Conservation (phyloP, 768 basidiomycete genomes). For the Amanita rimosa region DNA sequence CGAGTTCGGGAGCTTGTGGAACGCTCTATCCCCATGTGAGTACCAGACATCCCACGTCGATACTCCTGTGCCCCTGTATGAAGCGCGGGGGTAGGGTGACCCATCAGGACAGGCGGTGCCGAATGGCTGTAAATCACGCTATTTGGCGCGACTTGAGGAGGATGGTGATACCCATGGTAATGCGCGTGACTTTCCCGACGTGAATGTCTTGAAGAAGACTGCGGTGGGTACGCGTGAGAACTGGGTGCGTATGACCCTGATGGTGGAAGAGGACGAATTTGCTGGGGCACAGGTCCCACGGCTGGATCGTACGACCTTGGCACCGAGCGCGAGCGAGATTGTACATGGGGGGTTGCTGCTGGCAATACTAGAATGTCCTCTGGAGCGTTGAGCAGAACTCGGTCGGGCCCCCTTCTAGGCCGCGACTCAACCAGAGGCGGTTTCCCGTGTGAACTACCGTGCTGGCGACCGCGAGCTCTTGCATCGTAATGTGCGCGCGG, state of each 20-base stretch:
- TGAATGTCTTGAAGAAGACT: constrained; percentile 23
- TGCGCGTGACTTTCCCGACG: constrained; percentile 9
- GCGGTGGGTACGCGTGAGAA: constrained; percentile 18
- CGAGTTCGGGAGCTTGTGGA: not conserved
- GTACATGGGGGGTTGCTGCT: constrained; percentile 27
- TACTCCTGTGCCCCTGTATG: constrained; percentile 18
- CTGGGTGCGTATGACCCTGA: constrained; percentile 9
- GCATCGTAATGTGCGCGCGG: not conserved
- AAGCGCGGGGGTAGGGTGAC: constrained; percentile 12
- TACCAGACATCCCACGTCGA: constrained; percentile 20
- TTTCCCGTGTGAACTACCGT: constrained; percentile 26
- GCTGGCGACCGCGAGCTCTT: constrained; percentile 22
- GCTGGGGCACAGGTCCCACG: constrained; percentile 20
- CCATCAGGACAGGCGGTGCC: constrained; percentile 33
- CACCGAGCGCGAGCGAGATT: constrained; percentile 34
- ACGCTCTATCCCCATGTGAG: constrained; percentile 22
- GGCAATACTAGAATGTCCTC: constrained; percentile 58
- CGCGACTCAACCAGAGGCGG: constrained; percentile 18
- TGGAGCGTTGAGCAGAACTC: constrained; percentile 24
- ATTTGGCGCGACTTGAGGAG: constrained; percentile 40
- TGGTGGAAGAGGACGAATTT: constrained; percentile 9
- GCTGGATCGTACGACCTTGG: constrained; percentile 23
- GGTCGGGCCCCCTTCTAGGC: constrained; percentile 14
- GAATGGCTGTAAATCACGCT: constrained; percentile 64
- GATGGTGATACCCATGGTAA: constrained; percentile 48